Evolutionary conservation across 2,329 filamentous ascomycete genomes (phyloP), one percentile per base, ranked within the genome.

Genomic region (Pestalotiopsis sp.): DNA sequence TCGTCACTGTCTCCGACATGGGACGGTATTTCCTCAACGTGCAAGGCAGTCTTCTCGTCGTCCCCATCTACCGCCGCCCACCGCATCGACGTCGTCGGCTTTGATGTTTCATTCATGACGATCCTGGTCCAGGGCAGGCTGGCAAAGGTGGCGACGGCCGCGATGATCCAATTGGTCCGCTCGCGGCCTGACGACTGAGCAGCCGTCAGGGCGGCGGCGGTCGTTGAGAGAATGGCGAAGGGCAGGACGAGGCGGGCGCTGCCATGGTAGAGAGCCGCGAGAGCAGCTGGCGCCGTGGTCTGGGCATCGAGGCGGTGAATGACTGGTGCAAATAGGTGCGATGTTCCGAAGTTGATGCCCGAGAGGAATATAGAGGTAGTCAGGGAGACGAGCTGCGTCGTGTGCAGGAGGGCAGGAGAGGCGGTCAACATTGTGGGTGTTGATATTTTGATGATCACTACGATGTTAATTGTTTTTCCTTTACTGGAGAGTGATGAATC

Each of bases 351-450:
- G 61, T 59, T 65, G 45, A 65, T 52, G 36, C 66, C 66, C 2
- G 49, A 58, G 23, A 68, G 66, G 61, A 68, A 68, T 45, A 65
- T 45, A 4, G 66, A 59, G n/a, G 66, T 64, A 1, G 60, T 20
- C 11, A 68, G 36, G 23, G 38, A 45, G 20, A 68, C 9, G 40
- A 68, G 60, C 61, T 68, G 31, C 60, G 66, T 36, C 12, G 40
- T 64, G 5, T 27, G 60, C 45, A 68, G 20, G 45, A 68, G 20
- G 17, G 66, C 25, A 12, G 52, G 40, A 17, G 20, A 2, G 1
- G 45, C 23, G 20, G 59, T 40, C 9, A 36, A 12, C 59, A 62
- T 62, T 40, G 14, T 40, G 36, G 4, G 11, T n/a, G 6, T 11
- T 52, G n/a, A 9, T n/a, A 11, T n/a, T 52, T 11, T 0, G 17